Conservation (phyloP, 805 yeast genomes). For the Pichia phayaonensis region DNA sequence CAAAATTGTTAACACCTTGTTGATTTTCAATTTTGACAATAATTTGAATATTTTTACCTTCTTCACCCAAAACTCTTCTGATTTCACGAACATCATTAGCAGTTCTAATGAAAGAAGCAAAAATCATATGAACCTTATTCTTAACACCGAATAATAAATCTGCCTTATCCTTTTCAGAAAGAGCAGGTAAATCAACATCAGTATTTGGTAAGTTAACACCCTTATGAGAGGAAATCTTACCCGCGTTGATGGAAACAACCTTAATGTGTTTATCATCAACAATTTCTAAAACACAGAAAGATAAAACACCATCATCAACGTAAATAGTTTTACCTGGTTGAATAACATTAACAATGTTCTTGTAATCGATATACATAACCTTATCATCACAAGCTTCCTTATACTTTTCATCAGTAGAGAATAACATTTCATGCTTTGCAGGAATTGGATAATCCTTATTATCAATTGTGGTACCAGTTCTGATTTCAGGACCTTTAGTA, state of each 20-base stretch:
- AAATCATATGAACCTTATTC: constrained; percentile 96
- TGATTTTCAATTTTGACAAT: constrained; percentile 97
- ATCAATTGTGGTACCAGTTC: constrained; percentile 90
- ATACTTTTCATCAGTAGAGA: constrained; percentile 85
- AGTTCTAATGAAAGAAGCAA: constrained; percentile 96
- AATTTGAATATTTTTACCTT: constrained; percentile 93
- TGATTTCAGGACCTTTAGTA: constrained; percentile 99
- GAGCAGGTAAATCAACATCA: constrained; percentile 97
- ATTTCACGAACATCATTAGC: constrained; percentile 85
- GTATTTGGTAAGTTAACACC: constrained; percentile 99
- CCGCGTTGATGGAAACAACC: constrained; percentile 87
- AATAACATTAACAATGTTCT: constrained; percentile 93
- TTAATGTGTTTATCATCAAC: constrained; percentile 73
- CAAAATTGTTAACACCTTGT: constrained; percentile 99
- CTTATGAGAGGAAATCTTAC: constrained; percentile 94
- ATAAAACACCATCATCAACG: constrained; percentile 95
- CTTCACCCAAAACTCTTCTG: constrained; percentile 93
- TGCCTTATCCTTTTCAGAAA: constrained; percentile 90
- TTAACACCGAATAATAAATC: constrained; percentile 94
- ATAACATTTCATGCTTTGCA: constrained; percentile 83
- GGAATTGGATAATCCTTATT: constrained; percentile 76
- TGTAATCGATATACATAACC: constrained; percentile 86
- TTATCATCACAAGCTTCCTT: constrained; percentile 65
- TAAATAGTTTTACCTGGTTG: constrained; percentile 82
- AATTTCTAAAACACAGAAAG: constrained; percentile 85